Base-by-base conservation (phyloP, 371 early-diverging fungal genomes). In the Umbelopsis sp. region DNA sequence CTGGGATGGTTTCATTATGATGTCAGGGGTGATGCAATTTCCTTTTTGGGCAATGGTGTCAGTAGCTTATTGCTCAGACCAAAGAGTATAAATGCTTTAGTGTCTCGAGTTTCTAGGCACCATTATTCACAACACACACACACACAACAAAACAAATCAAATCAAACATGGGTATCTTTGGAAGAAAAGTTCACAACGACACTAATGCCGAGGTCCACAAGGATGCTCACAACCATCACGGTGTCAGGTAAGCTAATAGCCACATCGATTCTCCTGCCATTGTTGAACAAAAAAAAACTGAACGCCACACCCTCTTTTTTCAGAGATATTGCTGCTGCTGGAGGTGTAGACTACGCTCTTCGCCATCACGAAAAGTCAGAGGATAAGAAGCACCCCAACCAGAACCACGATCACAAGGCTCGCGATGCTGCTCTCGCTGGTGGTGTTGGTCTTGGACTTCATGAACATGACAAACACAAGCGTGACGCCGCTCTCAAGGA, bases 401-500 rank as follows among this genome's bases (percentile, higher is more conserved):
- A 57, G 57, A 57, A 37, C 35, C 57, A 57, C n/a, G 57, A 57
- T 35, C 57, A 57, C 57, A 57, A 57, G 35, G 35, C n/a, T 8
- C 57, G 57, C 18, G 57, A 57, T 57, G 57, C 57, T 9, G 57
- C 18, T 35, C 57, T 57, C 18, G 57, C 57, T 14, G 57, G 57
- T 14, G 57, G 57, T 16, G 57, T 57, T 10, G 57, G 57, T 35
- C 14, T 65, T 29, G 65, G 37, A 18, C 44, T 45, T 32, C 35
- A 65, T 65, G 50, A 65, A 48, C 65, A 46, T 22, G 64, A 64
- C 64, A 64, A 64, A 25, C 64, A 64, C 64, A 64, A 64, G 46
- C 64, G 64, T 9, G 64, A 64, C 14, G n/a, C 1, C 6, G 64
- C 64, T 16, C 45, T 25, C 22, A 57, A 57, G 29, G 57, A 57